Evolutionary conservation across 371 early-diverging fungal genomes (phyloP).

Genomic region (Thermomucor indicae-seudaticae): DNA sequence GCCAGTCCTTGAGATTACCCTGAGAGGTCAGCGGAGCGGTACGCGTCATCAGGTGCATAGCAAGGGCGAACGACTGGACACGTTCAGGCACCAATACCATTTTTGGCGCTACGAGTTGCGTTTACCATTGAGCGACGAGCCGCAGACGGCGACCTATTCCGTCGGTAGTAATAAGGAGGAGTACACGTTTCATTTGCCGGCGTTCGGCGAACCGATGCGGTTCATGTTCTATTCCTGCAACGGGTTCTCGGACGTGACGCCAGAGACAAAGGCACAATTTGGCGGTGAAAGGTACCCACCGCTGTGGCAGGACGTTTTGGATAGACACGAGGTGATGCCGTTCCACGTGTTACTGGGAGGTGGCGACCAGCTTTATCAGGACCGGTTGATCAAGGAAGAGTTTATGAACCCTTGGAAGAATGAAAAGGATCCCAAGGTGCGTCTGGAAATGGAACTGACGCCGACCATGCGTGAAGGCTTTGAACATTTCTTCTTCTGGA

Average conservation of each 20-base stretch:
- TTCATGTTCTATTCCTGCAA: constrained; percentile 66
- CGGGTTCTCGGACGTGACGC: constrained; percentile 61
- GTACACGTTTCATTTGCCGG: constrained; percentile 33
- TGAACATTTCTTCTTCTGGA: constrained; percentile 71
- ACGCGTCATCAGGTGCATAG: not conserved
- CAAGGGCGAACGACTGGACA: constrained; percentile 17
- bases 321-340: constrained; percentile 59
- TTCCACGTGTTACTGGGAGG: constrained; percentile 82
- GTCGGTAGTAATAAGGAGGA: constrained; percentile 5
- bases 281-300: constrained; percentile 52
- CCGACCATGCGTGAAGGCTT: constrained; percentile 51
- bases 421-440: constrained; percentile 26
- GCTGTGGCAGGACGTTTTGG: constrained; percentile 76
- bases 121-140: constrained; percentile 17
- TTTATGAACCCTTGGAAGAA: constrained; percentile 41
- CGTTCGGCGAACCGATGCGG: constrained; percentile 38
- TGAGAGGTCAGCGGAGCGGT: not conserved
- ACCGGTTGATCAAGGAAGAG: constrained; percentile 27
- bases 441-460: constrained; percentile 38
- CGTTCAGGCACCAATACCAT: constrained; percentile 21
- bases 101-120: constrained; percentile 34
- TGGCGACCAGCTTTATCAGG: constrained; percentile 82
- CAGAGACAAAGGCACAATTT: constrained; percentile 31
- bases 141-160: constrained; percentile 20
- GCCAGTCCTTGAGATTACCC: constrained; percentile 10